Percentiles rank a stretch among this genome's conserved stretches.
These are phyloP conservation scores for Nymphaea colorata DNA, from an alignment of 164 flowering plant species.

Conservation along the genomic window DNA sequence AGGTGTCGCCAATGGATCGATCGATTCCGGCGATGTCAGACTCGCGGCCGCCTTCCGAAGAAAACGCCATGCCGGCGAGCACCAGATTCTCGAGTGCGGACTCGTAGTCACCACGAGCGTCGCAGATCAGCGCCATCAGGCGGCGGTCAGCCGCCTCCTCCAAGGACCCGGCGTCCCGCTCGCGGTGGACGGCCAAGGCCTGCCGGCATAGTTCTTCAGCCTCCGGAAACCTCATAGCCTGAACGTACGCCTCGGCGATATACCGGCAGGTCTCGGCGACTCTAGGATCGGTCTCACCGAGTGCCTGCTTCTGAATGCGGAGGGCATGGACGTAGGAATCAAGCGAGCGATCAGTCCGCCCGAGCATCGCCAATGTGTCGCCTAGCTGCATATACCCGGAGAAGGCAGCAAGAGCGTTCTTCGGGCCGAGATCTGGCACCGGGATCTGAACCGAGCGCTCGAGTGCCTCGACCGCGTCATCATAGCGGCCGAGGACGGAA, in stretches of 20 bases:
- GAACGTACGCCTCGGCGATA: slow-evolving; percentile 92
- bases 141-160: slow-evolving; percentile 95
- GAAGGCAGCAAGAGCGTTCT: slow-evolving; percentile 88
- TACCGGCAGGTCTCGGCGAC: slow-evolving; percentile 99
- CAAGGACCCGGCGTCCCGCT: slow-evolving; percentile 84
- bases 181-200: slow-evolving; percentile 89
- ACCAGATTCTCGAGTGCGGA: slow-evolving; percentile 95
- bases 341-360: slow-evolving; percentile 70
- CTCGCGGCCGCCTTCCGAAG: slow-evolving; percentile 71
- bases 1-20: slow-evolving; percentile 87
- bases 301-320: slow-evolving; percentile 70
- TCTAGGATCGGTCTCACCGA: slow-evolving; percentile 87
- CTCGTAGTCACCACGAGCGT: slow-evolving; percentile 90
- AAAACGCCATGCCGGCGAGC: slow-evolving; percentile 96
- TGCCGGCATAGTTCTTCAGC: slow-evolving; percentile 78
- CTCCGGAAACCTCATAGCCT: slow-evolving; percentile 94
- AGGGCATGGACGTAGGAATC: slow-evolving; percentile 64
- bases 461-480: slow-evolving; percentile 85
- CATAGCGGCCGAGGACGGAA: slow-evolving; percentile 83
- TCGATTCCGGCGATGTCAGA: slow-evolving; percentile 90
- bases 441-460: slow-evolving; percentile 79
- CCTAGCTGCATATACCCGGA: slow-evolving; percentile 98
- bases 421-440: slow-evolving; percentile 48
- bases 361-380: slow-evolving; percentile 91
- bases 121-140: slow-evolving; percentile 91